Percentiles rank a stretch among this genome's conserved stretches.
Evolutionary conservation across 768 basidiomycete genomes (phyloP).

Genomic region (Brasilioporus rufonigricans): DNA sequence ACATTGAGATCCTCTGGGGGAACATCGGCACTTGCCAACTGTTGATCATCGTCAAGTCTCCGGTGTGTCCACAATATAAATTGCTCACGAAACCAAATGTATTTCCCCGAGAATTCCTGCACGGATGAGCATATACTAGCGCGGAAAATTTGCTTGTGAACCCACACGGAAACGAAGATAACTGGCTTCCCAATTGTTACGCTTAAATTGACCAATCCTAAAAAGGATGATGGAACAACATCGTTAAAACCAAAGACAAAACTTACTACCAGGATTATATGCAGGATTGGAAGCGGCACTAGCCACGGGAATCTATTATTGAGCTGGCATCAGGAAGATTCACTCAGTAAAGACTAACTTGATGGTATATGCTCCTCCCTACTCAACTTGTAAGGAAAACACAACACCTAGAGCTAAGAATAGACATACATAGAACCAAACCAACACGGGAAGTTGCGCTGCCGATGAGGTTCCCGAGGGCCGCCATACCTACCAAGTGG

Average conservation of each 20-base stretch:
- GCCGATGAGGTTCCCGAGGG: conserved; percentile 4
- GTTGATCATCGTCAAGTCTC: conserved; percentile 11
- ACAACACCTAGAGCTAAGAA: background rate
- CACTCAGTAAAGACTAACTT: background rate
- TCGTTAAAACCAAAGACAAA: background rate
- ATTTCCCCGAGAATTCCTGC: conserved; percentile 17
- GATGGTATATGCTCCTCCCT: conserved; percentile 17
- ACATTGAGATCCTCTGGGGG: conserved; percentile 52
- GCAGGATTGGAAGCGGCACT: conserved; percentile 18
- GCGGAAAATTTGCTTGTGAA: background rate
- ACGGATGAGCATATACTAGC: background rate
- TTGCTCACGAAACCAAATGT: conserved; percentile 19
- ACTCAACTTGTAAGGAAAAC: background rate
- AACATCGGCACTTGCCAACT: conserved; percentile 48
- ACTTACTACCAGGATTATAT: conserved; percentile 15
- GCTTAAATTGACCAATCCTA: conserved; percentile 14
- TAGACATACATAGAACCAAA: conserved; percentile 21
- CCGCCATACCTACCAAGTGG: conserved; percentile 15
- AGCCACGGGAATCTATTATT: background rate
- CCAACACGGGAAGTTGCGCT: conserved; percentile 16
- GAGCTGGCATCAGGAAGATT: background rate
- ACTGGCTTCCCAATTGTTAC: conserved; percentile 12
- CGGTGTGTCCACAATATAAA: too few species aligned
- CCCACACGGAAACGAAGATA: conserved; percentile 18
- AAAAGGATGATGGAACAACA: background rate